A percentile compares a stretch with the other conserved stretches of the same genome.
phyloP scores from a whole-genome alignment of 345 rosid genomes.

The rapeseed (Brassica napus) region Da-Ae NC_063445.1:46466501-46467000 shows the following conservation, averaged over 20 bases:
- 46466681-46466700: too few relatives aligned
- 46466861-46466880: background rate
- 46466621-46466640: too few relatives aligned
- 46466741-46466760: background rate
- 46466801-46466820: too few relatives aligned
- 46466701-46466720: background rate
- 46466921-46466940: background rate
- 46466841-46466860: too few relatives aligned
- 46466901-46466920: background rate
- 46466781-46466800: too few relatives aligned
- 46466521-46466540: background rate
- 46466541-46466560: too few relatives aligned
- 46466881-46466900: too few relatives aligned
- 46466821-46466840: too few relatives aligned
- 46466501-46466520: background rate
- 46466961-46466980: background rate
- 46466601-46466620: too few relatives aligned
- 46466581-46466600: background rate
- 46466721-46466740: background rate
- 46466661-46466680: too few relatives aligned
- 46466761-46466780: background rate
- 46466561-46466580: too few relatives aligned
- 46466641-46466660: too few relatives aligned
- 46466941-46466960: background rate
- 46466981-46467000: background rate